Percentiles rank a stretch among this genome's conserved stretches.
These are phyloP conservation scores for Sporothrix phasma DNA, from an alignment of 2,329 filamentous ascomycete genomes.

Conservation along the genomic window DNA sequence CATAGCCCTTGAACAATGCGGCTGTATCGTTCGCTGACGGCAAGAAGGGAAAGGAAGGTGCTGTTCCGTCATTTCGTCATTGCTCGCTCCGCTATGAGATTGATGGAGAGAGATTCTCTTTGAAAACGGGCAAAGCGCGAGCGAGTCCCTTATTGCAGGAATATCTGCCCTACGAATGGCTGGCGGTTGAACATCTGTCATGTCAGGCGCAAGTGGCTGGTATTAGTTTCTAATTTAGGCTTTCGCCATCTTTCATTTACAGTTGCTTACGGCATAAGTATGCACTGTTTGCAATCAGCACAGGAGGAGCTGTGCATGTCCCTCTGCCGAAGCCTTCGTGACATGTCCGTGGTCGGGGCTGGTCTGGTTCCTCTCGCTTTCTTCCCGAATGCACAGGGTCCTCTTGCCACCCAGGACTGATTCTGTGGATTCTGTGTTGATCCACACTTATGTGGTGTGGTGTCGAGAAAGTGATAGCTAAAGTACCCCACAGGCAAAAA, in stretches of 20 bases:
- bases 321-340: neutral
- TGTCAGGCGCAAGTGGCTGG: neutral
- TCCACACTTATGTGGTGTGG: neutral
- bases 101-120: neutral
- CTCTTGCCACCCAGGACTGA: neutral
- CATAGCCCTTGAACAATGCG: neutral
- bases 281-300: neutral
- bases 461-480: neutral
- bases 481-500: neutral
- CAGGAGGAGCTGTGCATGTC: neutral
- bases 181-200: neutral
- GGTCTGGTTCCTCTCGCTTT: neutral
- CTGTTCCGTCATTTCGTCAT: slow-evolving; percentile 7
- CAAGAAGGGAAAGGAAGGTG: slow-evolving; percentile 4
- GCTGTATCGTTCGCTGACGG: neutral
- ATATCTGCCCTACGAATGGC: neutral
- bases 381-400: neutral
- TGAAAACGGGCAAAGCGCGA: neutral
- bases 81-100: neutral
- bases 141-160: neutral
- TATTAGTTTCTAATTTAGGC: neutral
- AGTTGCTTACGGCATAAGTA: neutral
- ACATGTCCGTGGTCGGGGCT: neutral
- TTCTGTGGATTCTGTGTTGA: neutral
- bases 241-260: neutral